Percentiles rank a stretch among this genome's conserved stretches.
Conservation (phyloP, 2,329 filamentous ascomycete genomes). For the Macrophomina tecta region DNA sequence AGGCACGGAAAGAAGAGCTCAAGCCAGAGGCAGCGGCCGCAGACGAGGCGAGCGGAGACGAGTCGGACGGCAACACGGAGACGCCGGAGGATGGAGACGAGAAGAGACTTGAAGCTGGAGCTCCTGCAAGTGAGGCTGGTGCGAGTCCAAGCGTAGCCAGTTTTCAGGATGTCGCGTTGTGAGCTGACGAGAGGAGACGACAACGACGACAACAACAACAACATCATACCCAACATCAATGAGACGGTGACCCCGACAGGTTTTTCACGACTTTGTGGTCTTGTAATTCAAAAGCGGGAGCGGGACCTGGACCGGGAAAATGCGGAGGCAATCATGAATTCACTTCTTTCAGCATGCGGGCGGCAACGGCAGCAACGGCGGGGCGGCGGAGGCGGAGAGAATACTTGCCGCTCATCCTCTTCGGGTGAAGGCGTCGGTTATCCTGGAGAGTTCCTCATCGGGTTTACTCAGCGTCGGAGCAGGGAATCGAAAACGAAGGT, state of each 20-base stretch:
- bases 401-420: not conserved
- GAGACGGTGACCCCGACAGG: constrained; percentile 11
- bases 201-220: not conserved
- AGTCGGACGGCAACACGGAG: constrained; percentile 22
- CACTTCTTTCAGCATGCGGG: constrained; percentile 1
- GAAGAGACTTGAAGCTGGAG: constrained; percentile 20
- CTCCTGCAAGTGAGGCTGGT: constrained; percentile 16
- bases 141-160: constrained; percentile 22
- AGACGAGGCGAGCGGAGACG: constrained; percentile 20
- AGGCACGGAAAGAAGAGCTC: constrained; percentile 21
- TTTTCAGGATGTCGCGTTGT: constrained; percentile 25
- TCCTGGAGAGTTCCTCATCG: not conserved
- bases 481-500: constrained; percentile 8
- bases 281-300: constrained; percentile 12
- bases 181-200: constrained; percentile 24
- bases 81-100: not conserved
- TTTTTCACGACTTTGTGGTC: constrained; percentile 18
- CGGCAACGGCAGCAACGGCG: not conserved
- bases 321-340: constrained; percentile 9
- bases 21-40: not conserved
- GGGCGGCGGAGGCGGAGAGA: not conserved
- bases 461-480: constrained; percentile 11
- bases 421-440: not conserved
- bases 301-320: not conserved
- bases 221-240: constrained; percentile 20